Evolutionary conservation across 192 early-diverging fungal species (phyloP), one percentile per base, ranked within the genome.

Genomic region (Backusella macrospora): DNA sequence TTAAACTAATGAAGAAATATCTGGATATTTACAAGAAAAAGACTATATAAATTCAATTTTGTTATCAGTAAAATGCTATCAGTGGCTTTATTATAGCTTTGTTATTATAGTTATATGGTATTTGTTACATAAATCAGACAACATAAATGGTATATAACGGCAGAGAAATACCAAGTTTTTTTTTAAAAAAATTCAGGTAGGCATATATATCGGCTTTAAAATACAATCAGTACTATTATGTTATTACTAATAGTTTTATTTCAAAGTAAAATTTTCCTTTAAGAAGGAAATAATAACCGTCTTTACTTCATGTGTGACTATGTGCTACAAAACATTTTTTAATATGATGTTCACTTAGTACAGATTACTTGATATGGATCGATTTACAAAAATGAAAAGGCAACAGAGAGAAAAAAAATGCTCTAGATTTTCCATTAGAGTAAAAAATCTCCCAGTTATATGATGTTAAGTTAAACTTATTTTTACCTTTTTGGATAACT

Each of bases 401-500:
- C 21, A 23, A 59, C 52, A 59, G 52, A 26, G 52, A 23, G 52
- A 26, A 59, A 59, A 59, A 26, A 0, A 59, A 26, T 26, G 52
- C 52, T 59, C 52, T 59, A 59, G 52, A 59, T 59, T 59, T 59
- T 59, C 52, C 52, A 59, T 5, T 26, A 29, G 12, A 21, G 52
- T 12, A 34, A 34, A 34, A 34, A 2, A 34, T 34, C 29, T 34
- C 29, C 18, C 10, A 59, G 23, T 18, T 26, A 18, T 59, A 8
- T 6, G 18, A 10, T 59, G 42, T 8, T 23, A 26, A 8, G 1
- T 21, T 59, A 59, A 59, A 59, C 21, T 59, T 59, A 59, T 59
- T 59, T 59, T 59, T 59, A 59, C 52, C 52, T 59, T 59, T 52
- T 59, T 59, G 13, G 21, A 59, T 59, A 3, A 23, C 52, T 59